A percentile compares a stretch with the other conserved stretches of the same genome.
Conservation (phyloP, 306 rosid species). For the Styphnolobium japonicum region DNA sequence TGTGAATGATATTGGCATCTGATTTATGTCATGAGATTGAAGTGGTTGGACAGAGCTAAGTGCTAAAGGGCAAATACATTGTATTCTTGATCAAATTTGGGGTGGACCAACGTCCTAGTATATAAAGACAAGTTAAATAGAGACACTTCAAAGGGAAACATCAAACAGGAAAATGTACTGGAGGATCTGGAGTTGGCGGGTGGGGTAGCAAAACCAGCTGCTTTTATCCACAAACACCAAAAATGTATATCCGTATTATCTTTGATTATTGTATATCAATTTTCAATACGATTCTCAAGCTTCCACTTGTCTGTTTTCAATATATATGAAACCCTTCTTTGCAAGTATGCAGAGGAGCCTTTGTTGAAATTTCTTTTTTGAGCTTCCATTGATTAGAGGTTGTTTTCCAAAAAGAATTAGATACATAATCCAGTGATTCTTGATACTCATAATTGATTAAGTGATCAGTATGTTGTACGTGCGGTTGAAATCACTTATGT, state of each 20-base stretch:
- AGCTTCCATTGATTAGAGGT: background rate
- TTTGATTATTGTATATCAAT: background rate
- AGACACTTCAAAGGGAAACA: background rate
- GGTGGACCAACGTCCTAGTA: background rate
- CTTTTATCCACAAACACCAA: background rate
- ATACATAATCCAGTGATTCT: background rate
- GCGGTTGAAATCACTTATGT: too few relatives aligned
- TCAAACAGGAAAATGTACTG: background rate
- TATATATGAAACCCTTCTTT: background rate
- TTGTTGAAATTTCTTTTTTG: background rate
- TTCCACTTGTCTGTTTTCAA: background rate
- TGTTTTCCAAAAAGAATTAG: background rate
- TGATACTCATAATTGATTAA: background rate
- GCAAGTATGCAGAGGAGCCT: background rate
- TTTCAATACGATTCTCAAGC: background rate
- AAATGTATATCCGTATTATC: background rate
- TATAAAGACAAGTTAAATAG: background rate
- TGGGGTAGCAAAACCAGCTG: slow-evolving; percentile 15
- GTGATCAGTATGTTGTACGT: too few relatives aligned
- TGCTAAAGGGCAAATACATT: slow-evolving; percentile 10
- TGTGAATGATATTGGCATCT: background rate
- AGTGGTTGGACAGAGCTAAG: background rate
- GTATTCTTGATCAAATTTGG: background rate
- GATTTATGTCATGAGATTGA: slow-evolving; percentile 7
- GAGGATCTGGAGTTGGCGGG: slow-evolving; percentile 2